A percentile compares a stretch with the other conserved stretches of the same genome.
These are phyloP conservation scores for Paralagenidium karlingii DNA, from an alignment of 352 stramenopile species.

Conservation along the genomic window DNA sequence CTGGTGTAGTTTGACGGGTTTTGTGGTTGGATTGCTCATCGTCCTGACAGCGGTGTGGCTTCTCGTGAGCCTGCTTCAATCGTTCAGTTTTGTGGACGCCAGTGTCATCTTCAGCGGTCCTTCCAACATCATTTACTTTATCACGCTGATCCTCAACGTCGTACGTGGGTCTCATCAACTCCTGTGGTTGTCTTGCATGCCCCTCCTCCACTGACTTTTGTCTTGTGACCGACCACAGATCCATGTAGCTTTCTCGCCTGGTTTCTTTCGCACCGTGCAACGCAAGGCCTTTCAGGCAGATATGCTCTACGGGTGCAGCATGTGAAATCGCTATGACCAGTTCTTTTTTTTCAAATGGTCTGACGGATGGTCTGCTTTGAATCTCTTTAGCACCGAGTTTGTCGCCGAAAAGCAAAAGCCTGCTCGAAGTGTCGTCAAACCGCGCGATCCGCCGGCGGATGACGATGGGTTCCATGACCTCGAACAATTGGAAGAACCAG, in stretches of 20 bases:
- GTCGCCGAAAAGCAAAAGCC: constrained; percentile 33
- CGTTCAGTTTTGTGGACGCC: constrained; percentile 50
- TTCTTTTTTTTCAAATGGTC: not conserved
- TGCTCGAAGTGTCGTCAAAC: too few species aligned
- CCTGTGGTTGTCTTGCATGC: not conserved
- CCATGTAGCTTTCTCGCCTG: constrained; percentile 43
- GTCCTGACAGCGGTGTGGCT: constrained; percentile 49
- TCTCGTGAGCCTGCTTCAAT: constrained; percentile 26
- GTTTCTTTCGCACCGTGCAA: constrained; percentile 52
- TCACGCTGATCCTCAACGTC: constrained; percentile 34
- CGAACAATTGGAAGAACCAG: too few species aligned
- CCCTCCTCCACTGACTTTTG: not conserved
- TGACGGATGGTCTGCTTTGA: not conserved
- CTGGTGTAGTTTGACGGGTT: too few species aligned
- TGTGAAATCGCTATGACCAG: too few species aligned
- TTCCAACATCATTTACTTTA: constrained; percentile 52
- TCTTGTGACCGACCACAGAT: constrained; percentile 13
- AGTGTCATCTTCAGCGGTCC: constrained; percentile 31
- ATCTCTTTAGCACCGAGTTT: constrained; percentile 32
- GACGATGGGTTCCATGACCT: too few species aligned
- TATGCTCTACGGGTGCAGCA: constrained; percentile 52
- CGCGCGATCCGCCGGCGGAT: too few species aligned
- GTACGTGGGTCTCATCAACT: constrained; percentile 13
- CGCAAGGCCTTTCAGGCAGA: constrained; percentile 53
- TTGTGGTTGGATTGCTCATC: too few species aligned